Evolutionary conservation across 2,329 filamentous ascomycete species (phyloP), one percentile per base, ranked within the genome.

Genomic region (Microsporum canis): DNA sequence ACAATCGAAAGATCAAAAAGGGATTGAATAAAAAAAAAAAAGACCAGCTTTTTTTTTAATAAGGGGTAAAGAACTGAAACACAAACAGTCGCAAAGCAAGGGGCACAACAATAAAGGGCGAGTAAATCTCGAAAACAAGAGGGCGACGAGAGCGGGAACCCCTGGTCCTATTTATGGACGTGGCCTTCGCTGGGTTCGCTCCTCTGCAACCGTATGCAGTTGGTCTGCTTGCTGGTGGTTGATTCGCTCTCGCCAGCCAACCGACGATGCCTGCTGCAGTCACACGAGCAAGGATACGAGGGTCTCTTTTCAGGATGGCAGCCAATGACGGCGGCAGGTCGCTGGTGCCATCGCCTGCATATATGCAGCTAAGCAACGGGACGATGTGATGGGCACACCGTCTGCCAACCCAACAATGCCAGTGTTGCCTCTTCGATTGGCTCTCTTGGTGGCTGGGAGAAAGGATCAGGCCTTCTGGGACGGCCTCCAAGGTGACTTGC

Each of bases 131-230:
- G 51, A 55, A 23, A 36, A 55, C 51, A 57, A 38, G 27, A 38
- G 53, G 31, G 2, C n/a, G 14, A 36, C 27, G 23, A 27, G 17
- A 10, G 55, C 34, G 55, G 55, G 29, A 23, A 41, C 55, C 55
- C 39, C 55, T 14, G 55, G 27, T 39, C 55, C 55, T 57, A 57
- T 57, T 57, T 57, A 57, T 57, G 55, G 34, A 57, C 55, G 39
- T 31, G 17, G 55, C 39, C 39, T 27, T 4, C 34, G 36, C 55
- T 17, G 17, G 55, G 12, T 12, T 57, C n/a, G 39, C 36, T 14
- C n/a, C 8, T 14, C 27, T 57, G 55, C 55, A 43, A 10, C 55
- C 41, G 31, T 8, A 36, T 55, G 51, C 51, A 55, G 51, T 57
- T 17, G 55, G 55, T 14, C n/a, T 34, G 27, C 12, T 14, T 14